Conservation (phyloP, 306 rosid genomes). For the Myrica gale region DNA sequence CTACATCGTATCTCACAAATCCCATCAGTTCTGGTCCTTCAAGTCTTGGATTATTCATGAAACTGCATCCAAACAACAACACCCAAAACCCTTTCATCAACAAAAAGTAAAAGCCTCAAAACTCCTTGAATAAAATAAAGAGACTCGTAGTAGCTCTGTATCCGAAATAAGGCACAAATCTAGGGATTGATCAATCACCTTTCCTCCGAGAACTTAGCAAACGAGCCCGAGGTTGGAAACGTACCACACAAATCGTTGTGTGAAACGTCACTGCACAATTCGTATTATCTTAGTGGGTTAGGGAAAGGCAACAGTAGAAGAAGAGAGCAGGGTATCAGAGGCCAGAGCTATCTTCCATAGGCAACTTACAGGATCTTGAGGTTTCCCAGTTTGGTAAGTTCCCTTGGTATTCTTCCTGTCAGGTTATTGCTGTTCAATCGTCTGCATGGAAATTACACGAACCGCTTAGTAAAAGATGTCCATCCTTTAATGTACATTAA, state of each 20-base stretch:
- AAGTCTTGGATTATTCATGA: conserved; percentile 74
- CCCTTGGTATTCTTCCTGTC: conserved; percentile 72
- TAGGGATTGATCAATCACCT: conserved; percentile 36
- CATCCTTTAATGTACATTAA: not conserved
- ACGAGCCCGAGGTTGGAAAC: conserved; percentile 68
- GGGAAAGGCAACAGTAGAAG: not conserved
- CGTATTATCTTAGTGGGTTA: too few relatives aligned
- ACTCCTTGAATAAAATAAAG: not conserved
- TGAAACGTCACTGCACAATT: conserved; percentile 61
- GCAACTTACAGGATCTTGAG: conserved; percentile 68
- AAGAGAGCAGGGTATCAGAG: not conserved
- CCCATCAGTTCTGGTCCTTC: conserved; percentile 92
- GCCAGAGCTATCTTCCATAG: not conserved
- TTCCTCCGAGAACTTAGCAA: conserved; percentile 67
- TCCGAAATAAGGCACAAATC: too few relatives aligned
- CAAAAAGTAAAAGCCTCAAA: not conserved
- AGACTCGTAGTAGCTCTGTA: too few relatives aligned
- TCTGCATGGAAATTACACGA: conserved; percentile 38
- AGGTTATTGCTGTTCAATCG: conserved; percentile 66
- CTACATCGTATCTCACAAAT: conserved; percentile 74
- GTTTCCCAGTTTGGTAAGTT: conserved; percentile 62
- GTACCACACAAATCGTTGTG: conserved; percentile 78
- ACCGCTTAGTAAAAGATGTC: not conserved
- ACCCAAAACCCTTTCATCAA: not conserved
- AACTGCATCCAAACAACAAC: conserved; percentile 49